Base-by-base conservation (phyloP, 768 basidiomycete species). In the Auriscalpium vulgare region DNA sequence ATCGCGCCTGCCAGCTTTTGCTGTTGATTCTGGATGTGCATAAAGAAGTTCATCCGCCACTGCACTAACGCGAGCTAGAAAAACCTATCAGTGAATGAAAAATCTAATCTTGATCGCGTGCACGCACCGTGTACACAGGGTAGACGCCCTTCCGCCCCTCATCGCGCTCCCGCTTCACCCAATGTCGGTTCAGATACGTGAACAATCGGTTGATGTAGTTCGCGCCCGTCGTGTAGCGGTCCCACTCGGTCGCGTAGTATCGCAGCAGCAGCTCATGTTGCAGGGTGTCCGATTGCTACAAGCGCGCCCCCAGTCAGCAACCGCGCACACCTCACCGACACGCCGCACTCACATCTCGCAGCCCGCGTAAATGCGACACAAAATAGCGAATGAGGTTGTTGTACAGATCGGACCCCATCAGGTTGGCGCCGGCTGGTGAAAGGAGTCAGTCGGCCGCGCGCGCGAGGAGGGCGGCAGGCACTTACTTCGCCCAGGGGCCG, bases 371-470 rank as follows among this genome's bases (percentile, higher is more conserved):
- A 75, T 98, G 95, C 0, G 75, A 72, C 37, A 86, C 80, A 68
- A 98, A 92, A 77, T 97, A 99, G 56, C 83, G 81, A 66, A 91
- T 90, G 67, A 99, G 81, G 70, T 94, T 88, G 69, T 93, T 91
- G 71, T 99, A 99, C 57, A 99, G 73, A 80, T 98, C 95, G 50
- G 93, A 89, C 54, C 95, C 95, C 90, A 95, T 95, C 71, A 97
- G 68, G 74, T 94, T 95, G 49, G 94, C 91, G 43, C 95, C 95
- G 54, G 88, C 88, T 89, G 67, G 52, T 58, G 4, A 17, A 34
- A 50, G 53, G n/a, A 50, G 16, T 23, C 34, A 56, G 51, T 16
- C 45, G 58, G 13, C 45, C 10, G 40, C 48, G 13, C 46, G 8
- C 16, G 38, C 14, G 13, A 37, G 37, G 37, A 14, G 34, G 43